Evolutionary conservation across 1,284 basidiomycete genomes (phyloP), one percentile per base, ranked within the genome.

Genomic region (Tilletia caries): DNA sequence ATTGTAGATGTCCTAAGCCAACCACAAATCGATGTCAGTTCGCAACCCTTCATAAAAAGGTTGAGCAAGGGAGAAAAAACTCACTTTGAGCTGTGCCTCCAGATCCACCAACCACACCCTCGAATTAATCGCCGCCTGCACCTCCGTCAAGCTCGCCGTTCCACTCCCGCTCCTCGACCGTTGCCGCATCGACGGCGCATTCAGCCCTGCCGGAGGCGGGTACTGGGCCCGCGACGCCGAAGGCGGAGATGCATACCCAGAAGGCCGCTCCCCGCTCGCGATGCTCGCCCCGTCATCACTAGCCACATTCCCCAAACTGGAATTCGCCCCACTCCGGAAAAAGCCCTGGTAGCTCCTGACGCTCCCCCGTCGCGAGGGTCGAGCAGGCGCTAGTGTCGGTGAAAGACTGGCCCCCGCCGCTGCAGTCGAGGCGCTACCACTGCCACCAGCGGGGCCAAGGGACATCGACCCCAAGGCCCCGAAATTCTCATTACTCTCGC

Each of bases 1-100:
- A 71, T 87, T 88, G 86, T 95, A 98, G 86, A 98, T 96, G 79
- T 98, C 95, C 91, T 94, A n/a, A 20, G 66, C 0, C 20, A 37
- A 20, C 8, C 50, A 52, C 25, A 41, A 41, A 41, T 6, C 37
- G 15, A 41, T 41, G 10, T 41, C 37, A 41, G 37, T 41, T 15
- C 8, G 37, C 37, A 41, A 41, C 8, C 37, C 15, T 41, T 15
- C 15, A 41, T 8, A 10, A 27, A n/a, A 27, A n/a, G 12, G 10
- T 8, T 20, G 25, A 54, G 12, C 50, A 54, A 10, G n/a, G n/a
- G n/a, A n/a, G n/a, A n/a, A 4, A 10, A 44, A 34, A 77, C 85
- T 54, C 69, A 92, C 92, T 88, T 93, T 94, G 73, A 98, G 87
- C 71, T 92, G 82, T 71, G 76, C 88, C 82, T 96, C 94, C 86